These are phyloP conservation scores for Arxiozyma slooffiae DNA, from an alignment of 1,139 yeast genomes.

Conservation along the genomic window DNA sequence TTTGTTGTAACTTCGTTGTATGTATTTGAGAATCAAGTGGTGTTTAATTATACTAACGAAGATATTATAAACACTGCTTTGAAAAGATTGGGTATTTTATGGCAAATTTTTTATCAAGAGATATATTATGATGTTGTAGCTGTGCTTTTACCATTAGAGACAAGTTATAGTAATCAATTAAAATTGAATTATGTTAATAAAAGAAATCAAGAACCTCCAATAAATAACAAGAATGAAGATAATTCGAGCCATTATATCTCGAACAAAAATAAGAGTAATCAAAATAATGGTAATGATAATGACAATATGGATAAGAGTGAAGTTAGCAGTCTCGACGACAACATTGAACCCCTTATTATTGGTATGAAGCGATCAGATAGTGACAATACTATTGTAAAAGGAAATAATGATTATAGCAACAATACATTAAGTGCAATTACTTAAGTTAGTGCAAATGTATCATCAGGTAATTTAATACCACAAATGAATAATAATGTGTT, in stretches of 20 bases:
- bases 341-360: neutral
- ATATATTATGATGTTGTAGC: conserved; percentile 51
- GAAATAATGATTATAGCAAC: neutral
- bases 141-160: conserved; percentile 49
- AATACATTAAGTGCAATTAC: neutral
- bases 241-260: neutral
- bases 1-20: conserved; percentile 38
- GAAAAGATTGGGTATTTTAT: conserved; percentile 35
- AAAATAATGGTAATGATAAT: neutral
- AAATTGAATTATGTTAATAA: conserved; percentile 3
- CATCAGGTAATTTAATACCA: neutral
- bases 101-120: conserved; percentile 48
- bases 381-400: neutral
- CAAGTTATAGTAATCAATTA: conserved; percentile 15
- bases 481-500: neutral
- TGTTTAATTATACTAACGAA: conserved; percentile 26
- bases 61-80: conserved; percentile 28
- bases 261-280: neutral
- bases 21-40: conserved; percentile 35
- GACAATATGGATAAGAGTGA: neutral
- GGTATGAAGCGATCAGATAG: neutral
- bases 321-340: neutral
- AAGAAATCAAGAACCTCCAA: neutral
- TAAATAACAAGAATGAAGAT: neutral
- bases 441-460: neutral